A percentile compares a stretch with the other conserved stretches of the same genome.
These are phyloP conservation scores for Teratosphaeria nubilosa DNA, from an alignment of 2,329 filamentous ascomycete species.

Conservation along the genomic window DNA sequence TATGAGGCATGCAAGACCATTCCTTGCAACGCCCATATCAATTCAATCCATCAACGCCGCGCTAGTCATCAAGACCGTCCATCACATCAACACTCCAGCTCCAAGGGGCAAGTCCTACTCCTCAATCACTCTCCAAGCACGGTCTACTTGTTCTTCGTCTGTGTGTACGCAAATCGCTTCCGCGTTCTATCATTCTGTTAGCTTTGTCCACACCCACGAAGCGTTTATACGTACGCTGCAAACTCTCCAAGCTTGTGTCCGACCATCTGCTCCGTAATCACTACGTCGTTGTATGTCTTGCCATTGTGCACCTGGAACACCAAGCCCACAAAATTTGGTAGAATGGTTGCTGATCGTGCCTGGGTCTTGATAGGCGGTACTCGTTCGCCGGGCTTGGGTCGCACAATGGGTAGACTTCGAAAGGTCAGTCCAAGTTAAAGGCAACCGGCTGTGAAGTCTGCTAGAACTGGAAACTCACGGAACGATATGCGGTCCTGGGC, in stretches of 20 bases:
- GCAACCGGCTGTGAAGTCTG: not conserved
- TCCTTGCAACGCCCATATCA: not conserved
- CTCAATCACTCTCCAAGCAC: not conserved
- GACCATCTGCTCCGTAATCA: slow-evolving; percentile 91
- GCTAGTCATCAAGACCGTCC: not conserved
- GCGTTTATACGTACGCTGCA: slow-evolving; percentile 54
- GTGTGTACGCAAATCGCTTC: slow-evolving; percentile 58
- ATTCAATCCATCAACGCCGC: not conserved
- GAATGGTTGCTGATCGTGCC: slow-evolving; percentile 76
- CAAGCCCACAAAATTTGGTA: slow-evolving; percentile 84
- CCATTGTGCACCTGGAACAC: slow-evolving; percentile 89
- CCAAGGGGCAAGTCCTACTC: not conserved
- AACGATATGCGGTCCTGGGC: slow-evolving; percentile 58
- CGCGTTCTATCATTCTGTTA: slow-evolving; percentile 43
- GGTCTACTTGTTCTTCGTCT: slow-evolving; percentile 58
- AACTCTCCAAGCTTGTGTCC: slow-evolving; percentile 93
- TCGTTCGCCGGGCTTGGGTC: slow-evolving; percentile 50
- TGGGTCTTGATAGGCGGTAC: slow-evolving; percentile 71
- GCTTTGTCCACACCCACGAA: not conserved
- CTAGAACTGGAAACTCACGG: slow-evolving; percentile 43
- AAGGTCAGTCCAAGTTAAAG: slow-evolving; percentile 2
- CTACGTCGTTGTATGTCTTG: slow-evolving; percentile 72
- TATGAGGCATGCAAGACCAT: not conserved
- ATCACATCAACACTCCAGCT: not conserved
- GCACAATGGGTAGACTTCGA: slow-evolving; percentile 52